Evolutionary conservation across 208 protist genomes (phyloP).

Genomic region (Leishmania martiniquensis): DNA sequence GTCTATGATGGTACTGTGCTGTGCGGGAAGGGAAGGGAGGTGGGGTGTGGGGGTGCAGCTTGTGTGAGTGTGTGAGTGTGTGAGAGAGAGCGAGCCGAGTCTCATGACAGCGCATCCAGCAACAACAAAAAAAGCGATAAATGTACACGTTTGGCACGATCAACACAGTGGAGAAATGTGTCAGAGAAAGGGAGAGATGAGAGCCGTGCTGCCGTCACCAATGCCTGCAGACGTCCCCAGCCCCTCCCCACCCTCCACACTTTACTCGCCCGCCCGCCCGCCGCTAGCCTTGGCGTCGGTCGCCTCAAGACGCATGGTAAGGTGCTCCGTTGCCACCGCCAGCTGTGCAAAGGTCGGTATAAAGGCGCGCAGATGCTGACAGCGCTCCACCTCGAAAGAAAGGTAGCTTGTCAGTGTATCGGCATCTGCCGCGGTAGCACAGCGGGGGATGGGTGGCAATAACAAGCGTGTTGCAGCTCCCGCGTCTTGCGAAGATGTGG

Average conservation of each 20-base stretch:
- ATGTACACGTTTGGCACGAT: no score
- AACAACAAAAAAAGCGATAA: no score
- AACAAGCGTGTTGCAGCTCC: background rate
- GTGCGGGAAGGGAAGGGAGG: background rate
- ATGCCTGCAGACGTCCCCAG: background rate
- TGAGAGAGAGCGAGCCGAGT: background rate
- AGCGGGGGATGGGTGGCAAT: constrained; percentile 29
- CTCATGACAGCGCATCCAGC: no score
- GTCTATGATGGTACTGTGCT: background rate
- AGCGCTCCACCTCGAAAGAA: constrained; percentile 69
- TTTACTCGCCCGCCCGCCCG: background rate
- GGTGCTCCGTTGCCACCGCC: constrained; percentile 71
- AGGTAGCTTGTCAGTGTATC: constrained; percentile 49
- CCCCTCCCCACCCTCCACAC: background rate
- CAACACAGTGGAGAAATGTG: no score
- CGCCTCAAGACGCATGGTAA: constrained; percentile 43
- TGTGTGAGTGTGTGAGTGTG: background rate
- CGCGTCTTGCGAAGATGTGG: background rate
- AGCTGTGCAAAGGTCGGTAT: constrained; percentile 83
- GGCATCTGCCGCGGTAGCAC: constrained; percentile 60
- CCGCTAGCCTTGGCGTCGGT: background rate
- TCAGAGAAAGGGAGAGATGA: background rate
- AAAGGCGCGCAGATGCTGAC: constrained; percentile 58
- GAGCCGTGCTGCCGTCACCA: background rate
- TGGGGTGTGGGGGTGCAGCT: background rate